A percentile compares a stretch with the other conserved stretches of the same genome.
Conservation (phyloP, 257 asterid species). For the Solanum peruvianum region DNA sequence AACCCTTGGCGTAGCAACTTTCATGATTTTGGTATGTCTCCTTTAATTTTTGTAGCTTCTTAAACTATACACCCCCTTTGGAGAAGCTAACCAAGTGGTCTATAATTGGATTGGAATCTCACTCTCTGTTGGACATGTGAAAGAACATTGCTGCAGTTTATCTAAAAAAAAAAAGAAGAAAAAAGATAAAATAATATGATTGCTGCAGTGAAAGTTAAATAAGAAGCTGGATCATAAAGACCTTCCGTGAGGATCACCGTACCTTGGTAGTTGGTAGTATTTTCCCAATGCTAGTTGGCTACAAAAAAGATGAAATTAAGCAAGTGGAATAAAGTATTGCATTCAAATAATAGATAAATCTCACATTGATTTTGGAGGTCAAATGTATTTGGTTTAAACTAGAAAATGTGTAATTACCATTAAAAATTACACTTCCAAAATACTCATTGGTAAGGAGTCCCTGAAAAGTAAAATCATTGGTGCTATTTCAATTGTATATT, state of each 20-base stretch:
- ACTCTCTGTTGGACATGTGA: neutral
- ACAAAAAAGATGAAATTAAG: neutral
- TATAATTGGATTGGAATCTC: neutral
- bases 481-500: neutral
- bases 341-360: neutral
- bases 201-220: neutral
- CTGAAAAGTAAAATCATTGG: neutral
- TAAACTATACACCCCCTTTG: neutral
- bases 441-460: neutral
- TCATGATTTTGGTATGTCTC: constrained; percentile 77
- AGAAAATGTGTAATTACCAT: neutral
- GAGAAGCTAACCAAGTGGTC: neutral
- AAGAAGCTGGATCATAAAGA: neutral
- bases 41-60: neutral
- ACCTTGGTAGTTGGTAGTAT: neutral
- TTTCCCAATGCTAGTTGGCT: neutral
- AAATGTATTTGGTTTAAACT: neutral
- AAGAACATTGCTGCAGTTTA: neutral
- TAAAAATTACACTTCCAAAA: neutral
- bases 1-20: constrained; percentile 94
- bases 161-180: too few relatives aligned
- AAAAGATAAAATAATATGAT: neutral
- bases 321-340: neutral
- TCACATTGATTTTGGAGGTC: neutral
- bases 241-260: neutral